Evolutionary conservation across 345 rosid species (phyloP), one percentile per base, ranked within the genome.

Genomic region (Sonneratia alba): DNA sequence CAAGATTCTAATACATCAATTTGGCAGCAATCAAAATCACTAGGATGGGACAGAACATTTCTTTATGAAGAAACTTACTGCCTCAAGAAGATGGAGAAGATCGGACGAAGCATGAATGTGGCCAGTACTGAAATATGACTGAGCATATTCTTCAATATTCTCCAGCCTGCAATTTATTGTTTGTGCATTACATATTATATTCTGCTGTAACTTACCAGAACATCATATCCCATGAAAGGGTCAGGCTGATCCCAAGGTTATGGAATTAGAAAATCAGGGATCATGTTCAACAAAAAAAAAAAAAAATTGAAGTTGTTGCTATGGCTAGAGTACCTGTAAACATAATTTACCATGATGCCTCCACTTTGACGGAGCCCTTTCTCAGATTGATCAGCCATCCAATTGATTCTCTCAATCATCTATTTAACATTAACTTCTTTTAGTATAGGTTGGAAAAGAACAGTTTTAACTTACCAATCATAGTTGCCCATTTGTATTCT

Each of bases 331-430:
- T 82, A 92, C 98, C 98, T 92, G 81, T 95, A 95, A 68, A 89
- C 84, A 64, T 90, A 92, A 77, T 92, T 95, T 69, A 90, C 98
- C 98, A 92, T 90, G 67, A 92, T 86, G 75, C 98, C 92, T 67
- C 83, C 92, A 78, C 97, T 90, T 72, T 89, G 97, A 40, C 62
- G 64, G 69, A 88, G 79, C 53, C 92, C 93, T 78, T 87, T 92
- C 73, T 88, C 89, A 3, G 97, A 90, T 61, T 45, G 74, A 76
- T 90, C 92, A 2, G 96, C 98, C 98, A 95, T 90, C 99, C 98
- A 95, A 65, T 92, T 95, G 81, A 95, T 81, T 82, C 97, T 89
- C 76, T 91, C 93, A 37, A 92, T 82, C 96, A 95, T 92, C 97
- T 95, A 79, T 73, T 42, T 55, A 40, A 45, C 49, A 22, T 3